phyloP scores from a whole-genome alignment of 768 basidiomycete genomes.

The Leccinum disarticulatum region DNA sequence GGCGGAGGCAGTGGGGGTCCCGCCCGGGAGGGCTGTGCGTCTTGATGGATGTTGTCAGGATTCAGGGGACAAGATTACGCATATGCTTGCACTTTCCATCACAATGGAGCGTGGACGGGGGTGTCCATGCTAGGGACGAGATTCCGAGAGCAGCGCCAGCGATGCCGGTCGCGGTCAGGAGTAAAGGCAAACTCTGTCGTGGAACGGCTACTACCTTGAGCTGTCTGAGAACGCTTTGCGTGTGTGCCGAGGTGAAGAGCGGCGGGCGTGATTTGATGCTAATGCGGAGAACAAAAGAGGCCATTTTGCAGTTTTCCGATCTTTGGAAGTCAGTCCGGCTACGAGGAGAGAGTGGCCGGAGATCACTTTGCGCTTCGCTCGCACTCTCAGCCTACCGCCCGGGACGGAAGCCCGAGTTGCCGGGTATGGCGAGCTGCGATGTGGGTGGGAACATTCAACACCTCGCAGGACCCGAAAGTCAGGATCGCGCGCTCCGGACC shows the following conservation, averaged over 20 bases:
- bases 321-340: too few relatives aligned
- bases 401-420: too few relatives aligned
- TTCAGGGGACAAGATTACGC: neutral
- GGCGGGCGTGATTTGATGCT: conserved; percentile 17
- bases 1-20: conserved; percentile 38
- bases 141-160: conserved; percentile 48
- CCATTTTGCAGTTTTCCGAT: too few relatives aligned
- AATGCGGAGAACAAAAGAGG: too few relatives aligned
- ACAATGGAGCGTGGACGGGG: conserved; percentile 42
- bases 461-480: too few relatives aligned
- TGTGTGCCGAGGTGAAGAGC: neutral
- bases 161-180: conserved; percentile 35
- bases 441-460: too few relatives aligned
- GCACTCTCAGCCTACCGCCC: too few relatives aligned
- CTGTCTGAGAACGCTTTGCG: conserved; percentile 1
- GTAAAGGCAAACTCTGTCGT: conserved; percentile 8
- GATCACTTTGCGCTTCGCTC: too few relatives aligned
- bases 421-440: too few relatives aligned
- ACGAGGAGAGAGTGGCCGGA: too few relatives aligned
- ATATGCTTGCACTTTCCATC: conserved; percentile 43
- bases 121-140: conserved; percentile 29
- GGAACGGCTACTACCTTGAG: neutral
- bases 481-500: too few relatives aligned
- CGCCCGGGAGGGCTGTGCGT: conserved; percentile 9
- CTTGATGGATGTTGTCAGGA: conserved; percentile 12